phyloP scores from a whole-genome alignment of 192 early-diverging fungal species.

The Coemansia sp. region DNA sequence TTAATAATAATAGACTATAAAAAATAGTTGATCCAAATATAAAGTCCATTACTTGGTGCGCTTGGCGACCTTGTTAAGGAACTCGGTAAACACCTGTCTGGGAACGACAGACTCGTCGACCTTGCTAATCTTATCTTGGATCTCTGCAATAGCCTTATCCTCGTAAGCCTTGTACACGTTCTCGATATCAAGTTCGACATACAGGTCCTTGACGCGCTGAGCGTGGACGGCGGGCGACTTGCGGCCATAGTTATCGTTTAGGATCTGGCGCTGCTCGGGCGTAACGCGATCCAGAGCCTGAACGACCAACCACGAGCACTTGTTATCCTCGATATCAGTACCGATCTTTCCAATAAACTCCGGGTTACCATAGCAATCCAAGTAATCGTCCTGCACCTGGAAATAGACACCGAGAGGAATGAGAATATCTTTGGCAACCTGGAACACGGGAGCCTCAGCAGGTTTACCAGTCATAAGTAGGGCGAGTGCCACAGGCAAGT shows the following conservation, averaged over 20 bases:
- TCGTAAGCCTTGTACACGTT: slow-evolving; percentile 85
- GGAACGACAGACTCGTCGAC: slow-evolving; percentile 82
- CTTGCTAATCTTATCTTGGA: slow-evolving; percentile 77
- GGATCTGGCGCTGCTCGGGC: slow-evolving; percentile 82
- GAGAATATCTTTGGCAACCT: slow-evolving; percentile 83
- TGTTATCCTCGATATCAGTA: slow-evolving; percentile 99
- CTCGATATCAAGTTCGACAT: slow-evolving; percentile 78
- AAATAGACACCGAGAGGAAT: slow-evolving; percentile 98
- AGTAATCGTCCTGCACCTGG: slow-evolving; percentile 98
- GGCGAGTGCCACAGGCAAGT: slow-evolving; percentile 94
- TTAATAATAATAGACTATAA: not conserved
- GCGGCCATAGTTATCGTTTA: slow-evolving; percentile 94
- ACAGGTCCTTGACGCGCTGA: slow-evolving; percentile 82
- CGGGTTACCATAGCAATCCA: slow-evolving; percentile 95
- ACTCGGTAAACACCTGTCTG: slow-evolving; percentile 83
- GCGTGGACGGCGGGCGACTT: slow-evolving; percentile 75
- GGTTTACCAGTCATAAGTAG: slow-evolving; percentile 85
- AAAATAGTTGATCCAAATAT: not conserved
- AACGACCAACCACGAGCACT: slow-evolving; percentile 98
- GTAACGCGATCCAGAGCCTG: slow-evolving; percentile 79
- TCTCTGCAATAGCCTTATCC: slow-evolving; percentile 74
- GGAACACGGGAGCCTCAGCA: slow-evolving; percentile 74
- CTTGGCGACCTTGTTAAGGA: slow-evolving; percentile 97
- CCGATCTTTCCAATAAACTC: slow-evolving; percentile 97
- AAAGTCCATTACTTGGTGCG: slow-evolving; percentile 68